Conservation (phyloP, 2,329 filamentous ascomycete genomes). For the Gliomastix tumulicola region DNA sequence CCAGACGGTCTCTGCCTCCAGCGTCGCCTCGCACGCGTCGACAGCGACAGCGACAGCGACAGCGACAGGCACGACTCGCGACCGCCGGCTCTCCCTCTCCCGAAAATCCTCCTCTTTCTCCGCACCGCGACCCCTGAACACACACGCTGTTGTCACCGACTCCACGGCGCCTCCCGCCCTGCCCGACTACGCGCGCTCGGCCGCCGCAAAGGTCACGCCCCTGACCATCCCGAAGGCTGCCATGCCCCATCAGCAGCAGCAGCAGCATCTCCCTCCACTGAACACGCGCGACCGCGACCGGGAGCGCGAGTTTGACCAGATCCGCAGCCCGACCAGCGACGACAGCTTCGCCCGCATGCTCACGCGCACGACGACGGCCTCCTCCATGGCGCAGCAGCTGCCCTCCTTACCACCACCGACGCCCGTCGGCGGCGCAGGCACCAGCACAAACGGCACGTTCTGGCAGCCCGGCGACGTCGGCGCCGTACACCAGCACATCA, state of each 20-base stretch:
- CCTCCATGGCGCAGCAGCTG: constrained; percentile 14
- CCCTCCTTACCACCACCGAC: constrained; percentile 11
- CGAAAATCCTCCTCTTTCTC: constrained; percentile 47
- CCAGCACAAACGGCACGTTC: constrained; percentile 2
- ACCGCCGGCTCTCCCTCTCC: constrained; percentile 44
- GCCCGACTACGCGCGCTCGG: constrained; percentile 45
- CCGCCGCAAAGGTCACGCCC: constrained; percentile 36
- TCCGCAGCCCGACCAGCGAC: constrained; percentile 14
- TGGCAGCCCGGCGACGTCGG: constrained; percentile 38
- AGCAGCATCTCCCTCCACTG: too few relatives aligned
- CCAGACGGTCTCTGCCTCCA: constrained; percentile 10
- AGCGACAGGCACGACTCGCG: too few relatives aligned
- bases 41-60: too few relatives aligned
- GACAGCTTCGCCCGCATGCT: constrained; percentile 37
- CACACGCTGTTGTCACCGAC: constrained; percentile 33
- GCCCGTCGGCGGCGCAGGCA: constrained; percentile 3
- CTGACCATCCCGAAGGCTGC: too few relatives aligned
- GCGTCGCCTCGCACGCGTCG: too few relatives aligned
- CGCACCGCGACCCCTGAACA: constrained; percentile 10
- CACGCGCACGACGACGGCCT: constrained; percentile 27
- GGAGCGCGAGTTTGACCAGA: constrained; percentile 5
- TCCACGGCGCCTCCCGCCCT: constrained; percentile 43
- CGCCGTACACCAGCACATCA: constrained; percentile 57
- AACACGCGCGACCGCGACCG: constrained; percentile 18
- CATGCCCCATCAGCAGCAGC: too few relatives aligned